phyloP scores from a whole-genome alignment of 805 yeast genomes.

The Ascoidea tarda region DNA sequence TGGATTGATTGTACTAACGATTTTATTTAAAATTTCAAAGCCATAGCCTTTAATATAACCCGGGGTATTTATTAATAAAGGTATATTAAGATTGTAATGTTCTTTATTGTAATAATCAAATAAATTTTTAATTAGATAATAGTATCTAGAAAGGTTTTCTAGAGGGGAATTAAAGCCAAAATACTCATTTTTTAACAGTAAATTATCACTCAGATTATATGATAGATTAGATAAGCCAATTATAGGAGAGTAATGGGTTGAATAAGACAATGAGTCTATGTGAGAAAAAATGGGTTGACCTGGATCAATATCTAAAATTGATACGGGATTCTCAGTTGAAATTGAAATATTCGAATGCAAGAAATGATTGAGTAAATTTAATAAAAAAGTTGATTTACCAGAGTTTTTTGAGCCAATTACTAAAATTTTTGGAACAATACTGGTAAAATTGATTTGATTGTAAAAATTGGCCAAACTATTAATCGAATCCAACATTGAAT shows the following conservation, averaged over 20 bases:
- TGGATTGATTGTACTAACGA: slow-evolving; percentile 19
- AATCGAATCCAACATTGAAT: slow-evolving; percentile 1
- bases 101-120: slow-evolving; percentile 8
- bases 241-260: slow-evolving; percentile 16
- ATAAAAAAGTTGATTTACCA: slow-evolving; percentile 40
- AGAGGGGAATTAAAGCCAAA: slow-evolving; percentile 26
- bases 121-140: slow-evolving; percentile 16
- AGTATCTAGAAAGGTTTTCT: slow-evolving; percentile 19
- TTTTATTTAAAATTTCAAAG: slow-evolving; percentile 20
- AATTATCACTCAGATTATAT: neutral
- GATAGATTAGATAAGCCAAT: slow-evolving; percentile 13
- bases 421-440: slow-evolving; percentile 15
- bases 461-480: neutral
- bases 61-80: slow-evolving; percentile 21
- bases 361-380: slow-evolving; percentile 25
- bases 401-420: slow-evolving; percentile 39
- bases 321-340: slow-evolving; percentile 14
- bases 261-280: slow-evolving; percentile 32
- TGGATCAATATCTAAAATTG: slow-evolving; percentile 40
- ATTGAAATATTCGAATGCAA: neutral
- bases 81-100: slow-evolving; percentile 10
- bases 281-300: slow-evolving; percentile 38
- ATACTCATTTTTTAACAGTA: slow-evolving; percentile 12
- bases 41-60: slow-evolving; percentile 34
- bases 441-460: neutral